phyloP scores from a whole-genome alignment of 2,329 filamentous ascomycete species.

The Stagonosporopsis cucurbitacearum region DNA sequence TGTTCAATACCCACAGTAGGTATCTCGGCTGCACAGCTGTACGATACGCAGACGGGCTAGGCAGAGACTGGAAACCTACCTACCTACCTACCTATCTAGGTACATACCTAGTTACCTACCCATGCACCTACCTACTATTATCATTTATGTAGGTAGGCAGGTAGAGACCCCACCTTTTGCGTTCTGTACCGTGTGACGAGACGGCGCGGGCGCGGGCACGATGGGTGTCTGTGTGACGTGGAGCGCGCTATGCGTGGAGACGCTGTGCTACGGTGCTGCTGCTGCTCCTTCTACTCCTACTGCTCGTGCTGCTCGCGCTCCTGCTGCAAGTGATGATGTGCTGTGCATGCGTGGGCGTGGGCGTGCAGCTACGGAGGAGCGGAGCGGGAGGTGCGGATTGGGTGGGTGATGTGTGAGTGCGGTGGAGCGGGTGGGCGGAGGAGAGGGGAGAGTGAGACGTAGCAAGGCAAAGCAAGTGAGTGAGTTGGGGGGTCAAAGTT shows the following conservation, averaged over 20 bases:
- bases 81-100: too few species aligned
- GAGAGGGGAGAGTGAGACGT: not conserved
- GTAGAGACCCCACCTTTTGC: not conserved
- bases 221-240: conserved; percentile 19
- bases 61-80: too few species aligned
- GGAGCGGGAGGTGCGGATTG: not conserved
- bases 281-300: too few species aligned
- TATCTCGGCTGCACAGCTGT: not conserved
- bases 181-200: not conserved
- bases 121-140: too few species aligned
- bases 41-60: too few species aligned
- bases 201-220: too few species aligned
- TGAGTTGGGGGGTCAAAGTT: not conserved
- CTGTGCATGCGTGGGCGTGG: not conserved
- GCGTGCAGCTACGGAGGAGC: not conserved
- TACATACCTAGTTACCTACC: too few species aligned
- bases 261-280: too few species aligned
- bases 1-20: too few species aligned
- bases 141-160: too few species aligned
- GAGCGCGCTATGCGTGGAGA: conserved; percentile 11
- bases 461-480: too few species aligned
- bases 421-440: not conserved
- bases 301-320: too few species aligned
- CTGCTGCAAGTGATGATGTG: not conserved
- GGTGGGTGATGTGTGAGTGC: not conserved